Evolutionary conservation across 176 grass and related monocot genomes (phyloP).

Genomic region (Juncus inflexus): DNA sequence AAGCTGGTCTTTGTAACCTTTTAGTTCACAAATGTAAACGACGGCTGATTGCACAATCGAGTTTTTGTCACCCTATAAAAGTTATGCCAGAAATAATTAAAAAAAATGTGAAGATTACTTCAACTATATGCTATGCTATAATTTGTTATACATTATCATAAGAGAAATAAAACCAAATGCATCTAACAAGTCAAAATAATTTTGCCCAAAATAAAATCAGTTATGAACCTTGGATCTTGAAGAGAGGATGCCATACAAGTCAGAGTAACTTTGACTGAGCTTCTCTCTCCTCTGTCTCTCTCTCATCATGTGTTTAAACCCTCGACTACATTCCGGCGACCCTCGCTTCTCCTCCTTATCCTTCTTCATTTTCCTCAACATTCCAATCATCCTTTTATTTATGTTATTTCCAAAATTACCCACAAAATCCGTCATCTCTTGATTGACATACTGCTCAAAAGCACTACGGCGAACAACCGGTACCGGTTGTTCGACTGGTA

Average conservation of each 20-base stretch:
- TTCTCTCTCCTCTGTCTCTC: constrained; percentile 92
- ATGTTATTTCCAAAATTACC: constrained; percentile 9
- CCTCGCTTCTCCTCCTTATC: not conserved
- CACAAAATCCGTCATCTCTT: not conserved
- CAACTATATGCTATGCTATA: no score
- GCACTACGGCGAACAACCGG: not conserved
- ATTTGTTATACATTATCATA: no score
- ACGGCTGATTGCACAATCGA: constrained; percentile 72
- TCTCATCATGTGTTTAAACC: constrained; percentile 95
- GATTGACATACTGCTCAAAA: constrained; percentile 36
- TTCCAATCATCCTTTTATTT: constrained; percentile 30
- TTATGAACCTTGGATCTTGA: constrained; percentile 51
- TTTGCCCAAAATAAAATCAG: not conserved
- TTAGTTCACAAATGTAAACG: constrained; percentile 56
- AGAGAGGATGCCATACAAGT: constrained; percentile 63
- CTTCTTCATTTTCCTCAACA: constrained; percentile 29
- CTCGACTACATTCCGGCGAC: constrained; percentile 50
- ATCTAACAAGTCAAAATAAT: no score
- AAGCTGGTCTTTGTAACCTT: constrained; percentile 41
- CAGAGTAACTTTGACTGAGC: constrained; percentile 92
- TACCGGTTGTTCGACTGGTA: not conserved
- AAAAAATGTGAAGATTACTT: no score
- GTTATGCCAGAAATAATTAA: not conserved
- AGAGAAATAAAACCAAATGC: no score
- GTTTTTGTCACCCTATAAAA: constrained; percentile 64